Conservation (phyloP, 2,329 filamentous ascomycete species). For the Colletotrichum musae region DNA sequence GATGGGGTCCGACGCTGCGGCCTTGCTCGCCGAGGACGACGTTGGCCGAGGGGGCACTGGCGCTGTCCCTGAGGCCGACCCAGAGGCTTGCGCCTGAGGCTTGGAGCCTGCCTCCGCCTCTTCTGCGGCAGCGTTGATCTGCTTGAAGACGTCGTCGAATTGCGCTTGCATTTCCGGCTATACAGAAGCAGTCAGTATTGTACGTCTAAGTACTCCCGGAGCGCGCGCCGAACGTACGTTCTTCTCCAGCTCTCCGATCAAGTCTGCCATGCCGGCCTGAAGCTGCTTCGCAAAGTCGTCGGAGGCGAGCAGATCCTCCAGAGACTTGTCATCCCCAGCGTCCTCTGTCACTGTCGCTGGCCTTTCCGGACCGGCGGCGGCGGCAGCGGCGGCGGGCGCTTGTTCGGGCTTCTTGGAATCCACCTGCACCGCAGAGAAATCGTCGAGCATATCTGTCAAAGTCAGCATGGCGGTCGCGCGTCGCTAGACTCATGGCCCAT, state of each 20-base stretch:
- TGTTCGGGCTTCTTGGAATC: conserved; percentile 58
- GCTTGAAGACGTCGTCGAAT: conserved; percentile 83
- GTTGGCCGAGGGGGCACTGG: conserved; percentile 46
- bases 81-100: conserved; percentile 43
- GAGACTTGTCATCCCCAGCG: conserved; percentile 46
- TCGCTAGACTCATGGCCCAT: not conserved
- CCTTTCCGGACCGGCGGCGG: conserved; percentile 44
- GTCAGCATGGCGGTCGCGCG: conserved; percentile 6
- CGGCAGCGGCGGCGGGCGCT: conserved; percentile 27
- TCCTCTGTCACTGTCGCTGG: conserved; percentile 44
- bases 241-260: conserved; percentile 80
- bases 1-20: conserved; percentile 50
- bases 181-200: not conserved
- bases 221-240: conserved; percentile 21
- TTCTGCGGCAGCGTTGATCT: conserved; percentile 71
- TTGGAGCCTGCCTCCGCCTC: conserved; percentile 39
- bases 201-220: not conserved
- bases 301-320: conserved; percentile 69
- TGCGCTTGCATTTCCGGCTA: conserved; percentile 82
- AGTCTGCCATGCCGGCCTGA: conserved; percentile 89
- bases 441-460: conserved; percentile 86
- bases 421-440: conserved; percentile 81
- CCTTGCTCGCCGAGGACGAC: conserved; percentile 39
- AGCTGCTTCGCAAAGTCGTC: conserved; percentile 88
- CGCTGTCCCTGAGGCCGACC: conserved; percentile 44